Evolutionary conservation across 2,329 filamentous ascomycete genomes (phyloP), one percentile per base, ranked within the genome.

Genomic region (Ophiostoma himal-ulmi): DNA sequence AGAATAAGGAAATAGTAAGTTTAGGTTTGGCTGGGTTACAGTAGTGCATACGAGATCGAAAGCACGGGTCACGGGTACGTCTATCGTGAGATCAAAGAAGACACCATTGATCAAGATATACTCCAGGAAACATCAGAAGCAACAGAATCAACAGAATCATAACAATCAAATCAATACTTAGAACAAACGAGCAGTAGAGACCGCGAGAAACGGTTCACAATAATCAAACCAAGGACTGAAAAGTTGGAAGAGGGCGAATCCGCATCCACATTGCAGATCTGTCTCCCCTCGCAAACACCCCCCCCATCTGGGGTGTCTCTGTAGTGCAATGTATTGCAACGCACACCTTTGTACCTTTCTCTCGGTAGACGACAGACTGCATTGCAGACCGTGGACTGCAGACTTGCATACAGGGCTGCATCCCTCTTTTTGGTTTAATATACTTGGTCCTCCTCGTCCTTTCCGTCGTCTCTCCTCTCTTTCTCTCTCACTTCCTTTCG

Each of bases 401-500:
- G 52, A 57, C 44, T 26, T 62, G 6, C 13, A 62, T 13, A 60
- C 26, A 13, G 17, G 57, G 20, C 57, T 34, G 57, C 57, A 62
- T 64, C 37, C 13, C 41, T 57, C 26, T 41, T 57, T 62, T 62
- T 34, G 57, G 20, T 30, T 62, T 62, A 62, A 62, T 30, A 62
- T 62, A 62, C 26, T 62, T 62, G 57, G 57, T 62, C 57, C 22
- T 34, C 57, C 57, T 34, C 57, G 5, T 62, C 57, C 20, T 52
- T 34, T 62, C 52, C 17, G 44, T 66, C 30, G 11, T 66, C 70
- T 68, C 10, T 36, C 39, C 34, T 36, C 34, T 36, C 57, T 44
- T 65, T 68, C n/a, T 69, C 34, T 65, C 52, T 71, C 67, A 41
- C 57, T 68, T 14, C 13, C 39, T 60, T 14, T 26, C 52, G 52